Evolutionary conservation across 2,329 filamentous ascomycete genomes (phyloP), one percentile per base, ranked within the genome.

Genomic region (Ceratocystis cubensis): DNA sequence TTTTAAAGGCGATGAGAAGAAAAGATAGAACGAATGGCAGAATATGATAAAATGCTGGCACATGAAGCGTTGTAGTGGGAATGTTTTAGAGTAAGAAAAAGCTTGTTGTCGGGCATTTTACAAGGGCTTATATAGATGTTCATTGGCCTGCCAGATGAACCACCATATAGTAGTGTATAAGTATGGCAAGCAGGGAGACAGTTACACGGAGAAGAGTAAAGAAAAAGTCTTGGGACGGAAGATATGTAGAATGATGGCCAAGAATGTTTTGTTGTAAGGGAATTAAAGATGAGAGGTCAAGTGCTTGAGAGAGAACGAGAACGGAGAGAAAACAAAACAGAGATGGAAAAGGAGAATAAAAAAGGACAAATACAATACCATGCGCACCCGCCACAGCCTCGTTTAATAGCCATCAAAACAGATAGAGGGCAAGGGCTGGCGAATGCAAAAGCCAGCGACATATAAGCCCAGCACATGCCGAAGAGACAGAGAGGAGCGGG

Each of bases 251-350:
- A 37, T 33, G 25, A 59, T 59, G 56, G 56, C 28, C 56, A 59
- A 59, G 56, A 59, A 59, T 59, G 56, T 59, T 59, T 59, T 59
- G 56, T 59, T 59, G 56, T 41, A 59, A 59, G 56, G 56, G 56
- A 15, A 59, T 59, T 33, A 59, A 59, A 33, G 30, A 59, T 59
- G 56, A 37, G 30, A 59, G 56, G 56, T 37, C 56, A 59, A 37
- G 56, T 59, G 56, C 56, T 59, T 59, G 56, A 59, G 56, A 59
- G 56, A 59, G 30, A 59, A 53, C 22, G 48, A 22, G n/a, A 25
- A 48, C 13, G 22, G 13, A 53, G 45, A 46, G 13, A 59, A 28
- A 17, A 41, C 30, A 53, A 17, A 8, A 46, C 15, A 22, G 46
- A 22, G 25, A 46, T 3, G 20, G 30, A 50, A 48, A 64, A 48